These are phyloP conservation scores for Alternaria tenuissima DNA, from an alignment of 2,329 filamentous ascomycete species.

Conservation along the genomic window DNA sequence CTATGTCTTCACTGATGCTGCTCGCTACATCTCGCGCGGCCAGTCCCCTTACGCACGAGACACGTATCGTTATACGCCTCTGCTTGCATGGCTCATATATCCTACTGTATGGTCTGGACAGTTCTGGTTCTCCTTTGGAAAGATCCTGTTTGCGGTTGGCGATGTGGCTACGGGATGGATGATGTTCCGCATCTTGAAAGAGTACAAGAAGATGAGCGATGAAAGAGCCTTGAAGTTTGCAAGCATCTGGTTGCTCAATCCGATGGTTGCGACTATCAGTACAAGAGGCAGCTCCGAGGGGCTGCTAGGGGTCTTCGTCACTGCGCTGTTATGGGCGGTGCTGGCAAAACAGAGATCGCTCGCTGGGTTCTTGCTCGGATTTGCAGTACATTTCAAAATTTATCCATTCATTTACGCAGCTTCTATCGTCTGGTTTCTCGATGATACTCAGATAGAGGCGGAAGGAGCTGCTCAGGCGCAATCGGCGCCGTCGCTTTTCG, in stretches of 20 bases:
- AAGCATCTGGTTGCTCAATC: conserved; percentile 92
- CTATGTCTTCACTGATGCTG: conserved; percentile 95
- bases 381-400: conserved; percentile 96
- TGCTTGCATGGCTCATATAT: conserved; percentile 88
- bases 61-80: conserved; percentile 95
- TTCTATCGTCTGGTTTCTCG: conserved; percentile 82
- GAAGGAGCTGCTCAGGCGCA: conserved; percentile 9
- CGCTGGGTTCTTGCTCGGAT: conserved; percentile 78
- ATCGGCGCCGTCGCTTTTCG: conserved; percentile 29
- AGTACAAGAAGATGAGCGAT: conserved; percentile 45
- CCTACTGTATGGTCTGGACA: conserved; percentile 72
- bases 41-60: conserved; percentile 84
- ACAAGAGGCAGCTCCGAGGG: conserved; percentile 95
- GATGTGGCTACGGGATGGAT: conserved; percentile 88
- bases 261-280: conserved; percentile 97
- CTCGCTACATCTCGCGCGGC: conserved; percentile 74
- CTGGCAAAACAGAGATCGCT: conserved; percentile 68
- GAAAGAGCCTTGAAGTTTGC: conserved; percentile 74
- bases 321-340: conserved; percentile 83
- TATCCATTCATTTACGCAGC: conserved; percentile 96
- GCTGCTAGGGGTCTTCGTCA: conserved; percentile 82
- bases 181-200: conserved; percentile 65
- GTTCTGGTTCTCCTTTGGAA: conserved; percentile 83
- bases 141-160: conserved; percentile 81
- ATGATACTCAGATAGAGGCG: conserved; percentile 55